phyloP scores from a whole-genome alignment of 495 filamentous ascomycete genomes.

The Penicillium atrosanguineum region DNA sequence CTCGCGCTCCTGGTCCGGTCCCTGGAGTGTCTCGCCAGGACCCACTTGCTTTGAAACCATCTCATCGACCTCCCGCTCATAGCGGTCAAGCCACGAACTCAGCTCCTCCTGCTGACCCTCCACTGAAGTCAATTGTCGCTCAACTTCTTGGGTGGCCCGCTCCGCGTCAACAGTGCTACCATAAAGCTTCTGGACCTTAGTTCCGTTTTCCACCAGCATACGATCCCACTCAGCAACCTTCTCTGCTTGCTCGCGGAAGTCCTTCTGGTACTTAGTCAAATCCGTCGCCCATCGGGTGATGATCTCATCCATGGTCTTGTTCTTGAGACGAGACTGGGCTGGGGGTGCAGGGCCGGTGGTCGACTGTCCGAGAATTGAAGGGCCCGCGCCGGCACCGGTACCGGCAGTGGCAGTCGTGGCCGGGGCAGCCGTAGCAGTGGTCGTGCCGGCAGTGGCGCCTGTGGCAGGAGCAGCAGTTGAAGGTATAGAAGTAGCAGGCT shows the following conservation, averaged over 20 bases:
- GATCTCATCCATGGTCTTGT: constrained; percentile 99
- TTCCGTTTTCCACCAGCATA: constrained; percentile 83
- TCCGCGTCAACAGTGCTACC: constrained; percentile 86
- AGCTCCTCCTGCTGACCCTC: constrained; percentile 92
- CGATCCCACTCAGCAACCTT: constrained; percentile 90
- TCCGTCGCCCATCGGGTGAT: constrained; percentile 97
- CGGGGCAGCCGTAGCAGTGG: constrained; percentile 23
- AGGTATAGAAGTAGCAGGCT: constrained; percentile 25
- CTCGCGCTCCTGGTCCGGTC: constrained; percentile 92
- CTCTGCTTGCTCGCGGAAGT: constrained; percentile 84
- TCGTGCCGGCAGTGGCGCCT: constrained; percentile 22
- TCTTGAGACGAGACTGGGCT: constrained; percentile 83
- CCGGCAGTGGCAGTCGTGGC: constrained; percentile 25
- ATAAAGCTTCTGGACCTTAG: constrained; percentile 89
- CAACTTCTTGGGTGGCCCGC: constrained; percentile 83
- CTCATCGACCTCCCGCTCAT: constrained; percentile 84
- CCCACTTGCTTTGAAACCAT: constrained; percentile 72
- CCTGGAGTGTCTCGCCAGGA: constrained; percentile 67
- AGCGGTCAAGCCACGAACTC: constrained; percentile 76
- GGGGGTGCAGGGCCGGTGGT: constrained; percentile 74
- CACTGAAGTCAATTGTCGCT: constrained; percentile 81
- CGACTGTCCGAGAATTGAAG: constrained; percentile 58
- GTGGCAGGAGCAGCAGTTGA: constrained; percentile 20
- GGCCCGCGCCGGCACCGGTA: constrained; percentile 25
- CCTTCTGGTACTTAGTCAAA: constrained; percentile 90